Evolutionary conservation across 73 alveolate species (phyloP).

Genomic region (Effrenium voratum): DNA sequence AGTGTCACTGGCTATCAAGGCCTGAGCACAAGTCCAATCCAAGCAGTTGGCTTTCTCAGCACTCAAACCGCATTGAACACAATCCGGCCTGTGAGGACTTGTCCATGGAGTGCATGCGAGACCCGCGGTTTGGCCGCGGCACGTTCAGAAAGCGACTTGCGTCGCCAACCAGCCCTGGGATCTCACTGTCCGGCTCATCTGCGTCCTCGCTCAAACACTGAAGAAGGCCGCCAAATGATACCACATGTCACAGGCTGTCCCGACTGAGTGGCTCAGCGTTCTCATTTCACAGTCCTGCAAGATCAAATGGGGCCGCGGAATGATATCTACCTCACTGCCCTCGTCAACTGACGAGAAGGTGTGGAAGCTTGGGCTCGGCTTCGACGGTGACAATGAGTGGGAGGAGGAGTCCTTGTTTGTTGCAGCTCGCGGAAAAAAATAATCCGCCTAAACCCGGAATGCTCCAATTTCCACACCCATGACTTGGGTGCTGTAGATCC

Average conservation of each 20-base stretch:
- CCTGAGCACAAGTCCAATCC: background rate
- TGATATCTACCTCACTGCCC: background rate
- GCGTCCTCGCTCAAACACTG: background rate
- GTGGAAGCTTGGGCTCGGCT: constrained; percentile 26
- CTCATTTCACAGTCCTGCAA: background rate
- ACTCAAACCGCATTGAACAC: too few species aligned
- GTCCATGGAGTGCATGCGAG: constrained; percentile 42
- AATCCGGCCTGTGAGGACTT: constrained; percentile 17
- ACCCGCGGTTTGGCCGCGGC: constrained; percentile 4
- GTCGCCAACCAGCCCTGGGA: background rate
- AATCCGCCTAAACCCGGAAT: too few species aligned
- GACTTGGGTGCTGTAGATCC: too few species aligned
- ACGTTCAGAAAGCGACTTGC: background rate
- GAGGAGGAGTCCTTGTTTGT: too few species aligned
- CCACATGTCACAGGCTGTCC: background rate
- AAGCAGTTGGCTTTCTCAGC: background rate
- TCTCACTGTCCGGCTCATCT: background rate
- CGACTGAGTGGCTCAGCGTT: background rate
- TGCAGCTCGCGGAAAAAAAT: too few species aligned
- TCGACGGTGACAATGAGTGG: too few species aligned
- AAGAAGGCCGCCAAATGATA: background rate
- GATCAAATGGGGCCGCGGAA: constrained; percentile 8
- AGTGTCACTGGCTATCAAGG: background rate
- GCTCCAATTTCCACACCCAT: too few species aligned
- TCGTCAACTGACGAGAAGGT: constrained; percentile 7